Percentiles rank a stretch among this genome's conserved stretches.
Conservation (phyloP, 1,139 yeast species). For the Pichia terricola region DNA sequence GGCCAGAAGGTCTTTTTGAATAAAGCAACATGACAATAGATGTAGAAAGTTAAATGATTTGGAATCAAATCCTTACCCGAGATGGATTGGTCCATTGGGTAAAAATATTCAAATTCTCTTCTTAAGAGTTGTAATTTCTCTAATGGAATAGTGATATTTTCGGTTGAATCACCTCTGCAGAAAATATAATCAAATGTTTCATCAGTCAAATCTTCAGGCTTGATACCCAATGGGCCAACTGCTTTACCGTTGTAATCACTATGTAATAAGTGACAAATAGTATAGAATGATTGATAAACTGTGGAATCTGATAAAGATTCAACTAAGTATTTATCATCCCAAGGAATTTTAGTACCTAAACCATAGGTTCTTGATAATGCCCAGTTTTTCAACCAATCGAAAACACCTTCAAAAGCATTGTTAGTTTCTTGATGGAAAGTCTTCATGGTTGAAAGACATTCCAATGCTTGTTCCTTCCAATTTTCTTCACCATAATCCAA, state of each 20-base stretch:
- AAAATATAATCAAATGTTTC: constrained; percentile 91
- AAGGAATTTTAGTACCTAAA: constrained; percentile 89
- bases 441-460: constrained; percentile 69
- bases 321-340: constrained; percentile 91
- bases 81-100: constrained; percentile 82
- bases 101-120: constrained; percentile 92
- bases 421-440: constrained; percentile 78
- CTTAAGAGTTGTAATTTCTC: constrained; percentile 66
- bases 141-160: constrained; percentile 51
- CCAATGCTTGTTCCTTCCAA: constrained; percentile 84
- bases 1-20: constrained; percentile 95
- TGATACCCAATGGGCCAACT: constrained; percentile 63
- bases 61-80: constrained; percentile 98
- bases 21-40: constrained; percentile 84
- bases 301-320: constrained; percentile 97
- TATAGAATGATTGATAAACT: constrained; percentile 90
- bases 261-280: constrained; percentile 81
- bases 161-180: constrained; percentile 50
- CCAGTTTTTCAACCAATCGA: constrained; percentile 98
- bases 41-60: constrained; percentile 92
- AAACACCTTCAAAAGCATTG: constrained; percentile 87
- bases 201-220: constrained; percentile 81
- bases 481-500: constrained; percentile 92
- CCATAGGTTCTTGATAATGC: constrained; percentile 97
- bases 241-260: constrained; percentile 75